Base-by-base conservation (phyloP, 1,139 yeast species). In the Geotrichum fermentans region DNA sequence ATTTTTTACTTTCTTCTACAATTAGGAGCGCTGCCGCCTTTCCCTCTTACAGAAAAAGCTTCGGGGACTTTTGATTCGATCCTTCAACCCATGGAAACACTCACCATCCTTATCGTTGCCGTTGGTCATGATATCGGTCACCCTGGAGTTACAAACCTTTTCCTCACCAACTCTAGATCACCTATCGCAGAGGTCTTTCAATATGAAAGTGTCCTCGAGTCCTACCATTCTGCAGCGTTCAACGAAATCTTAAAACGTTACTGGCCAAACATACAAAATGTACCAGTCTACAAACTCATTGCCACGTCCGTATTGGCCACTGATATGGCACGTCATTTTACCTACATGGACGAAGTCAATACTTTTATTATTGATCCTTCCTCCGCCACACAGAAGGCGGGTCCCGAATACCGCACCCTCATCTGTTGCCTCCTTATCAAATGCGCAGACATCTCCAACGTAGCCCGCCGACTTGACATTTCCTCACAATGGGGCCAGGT, bases 61-160 rank as follows among this genome's bases (percentile, higher is more conserved):
- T 14, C 4, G n/a, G 29, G 17, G 13, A 22, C 11, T 38, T 17
- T 18, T 2, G 14, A n/a, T 22, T n/a, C 26, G 11, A 18, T 49
- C 11, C 41, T 51, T 18, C 33, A 30, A 45, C 73, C 80, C 0
- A 56, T 73, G 21, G 83, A 81, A 60, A 71, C 78, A 1, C 67
- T 82, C 40, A 78, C 82, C 0, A 69, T 88, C 24, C 73, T 87
- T 39, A 73, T 89, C 21, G 87, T 96, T 1, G 95, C 96, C 1
- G 70, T 90, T 44, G 97, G 98, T 43, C 98, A 92, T 67, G 98
- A 92, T 66, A 82, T 87, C 29, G 96, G 96, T 18, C 98, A 92
- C 65, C 97, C 98, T 0, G 98, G 97, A 1, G 82, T 89, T 17
- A 88, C 95, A 11, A 88, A 89, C 65, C 79, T 80, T 40, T 82